Base-by-base conservation (phyloP, 108 stramenopile genomes). In the Skeletonema grethae region DNA sequence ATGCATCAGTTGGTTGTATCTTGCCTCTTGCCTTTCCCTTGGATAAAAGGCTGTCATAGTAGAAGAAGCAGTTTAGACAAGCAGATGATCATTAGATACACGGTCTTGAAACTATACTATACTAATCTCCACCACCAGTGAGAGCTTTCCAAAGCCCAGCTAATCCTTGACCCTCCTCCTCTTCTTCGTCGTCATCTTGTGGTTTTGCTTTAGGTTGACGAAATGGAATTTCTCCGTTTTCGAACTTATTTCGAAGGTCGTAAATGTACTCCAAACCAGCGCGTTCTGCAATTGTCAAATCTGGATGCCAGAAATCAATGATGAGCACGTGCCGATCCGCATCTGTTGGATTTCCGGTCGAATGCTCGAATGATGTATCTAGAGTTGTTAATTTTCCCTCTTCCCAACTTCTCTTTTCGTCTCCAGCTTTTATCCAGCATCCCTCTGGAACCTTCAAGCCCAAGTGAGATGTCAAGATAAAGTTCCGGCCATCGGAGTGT, bases 271-370 rank as follows among this genome's bases (percentile, higher is more conserved):
- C 85, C 45, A 96, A 67, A 11, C 86, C 90, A 3, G 87, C 86
- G 34, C 86, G 74, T 70, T 96, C 95, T 12, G 86, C 89, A 48
- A 81, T 74, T 6, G 89, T 86, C 34, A 96, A 66, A 73, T 93
- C 97, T 15, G 97, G 95, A 86, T 97, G 97, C 97, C 97, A 97
- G 67, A 91, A 96, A 67, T 97, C 97, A 50, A 97, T 87, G 55
- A 97, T 97, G 32, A 97, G 68, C 4, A 97, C 95, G 72, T 95
- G 90, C 8, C 97, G 86, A 67, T 97, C 97, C 24, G 82, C 84
- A 2, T 78, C 15, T 22, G 88, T 76, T n/a, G 87, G 84, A 66
- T 97, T 97, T 7, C 87, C 87, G 15, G 97, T 97, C 13, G 85
- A 86, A 72, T 97, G 97, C 41, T 85, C 85, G 75, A 97, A 97